Conservation (phyloP, 768 basidiomycete genomes). For the Lactarius deliciosus region DNA sequence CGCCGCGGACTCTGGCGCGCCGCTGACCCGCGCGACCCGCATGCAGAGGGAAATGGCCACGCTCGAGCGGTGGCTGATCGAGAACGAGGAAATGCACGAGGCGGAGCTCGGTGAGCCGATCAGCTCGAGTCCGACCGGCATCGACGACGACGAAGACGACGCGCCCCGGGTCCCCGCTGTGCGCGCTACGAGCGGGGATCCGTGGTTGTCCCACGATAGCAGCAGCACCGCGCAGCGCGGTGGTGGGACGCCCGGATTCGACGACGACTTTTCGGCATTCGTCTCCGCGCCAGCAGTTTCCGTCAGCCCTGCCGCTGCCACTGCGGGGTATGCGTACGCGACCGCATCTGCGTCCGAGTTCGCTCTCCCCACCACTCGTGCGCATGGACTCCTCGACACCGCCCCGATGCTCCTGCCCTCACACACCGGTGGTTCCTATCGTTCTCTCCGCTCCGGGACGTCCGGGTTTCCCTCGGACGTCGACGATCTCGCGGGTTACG, state of each 20-base stretch:
- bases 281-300: constrained; percentile 52
- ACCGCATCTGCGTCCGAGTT: constrained; percentile 2
- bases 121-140: neutral
- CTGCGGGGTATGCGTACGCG: neutral
- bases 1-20: constrained; percentile 30
- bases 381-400: constrained; percentile 19
- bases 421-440: constrained; percentile 43
- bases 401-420: constrained; percentile 31
- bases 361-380: neutral
- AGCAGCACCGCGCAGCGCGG: constrained; percentile 11
- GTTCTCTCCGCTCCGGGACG: constrained; percentile 51
- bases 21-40: constrained; percentile 28
- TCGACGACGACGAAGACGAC: constrained; percentile 5
- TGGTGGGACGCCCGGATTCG: constrained; percentile 45
- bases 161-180: constrained; percentile 5
- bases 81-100: constrained; percentile 41
- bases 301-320: constrained; percentile 10
- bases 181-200: constrained; percentile 13
- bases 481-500: constrained; percentile 20
- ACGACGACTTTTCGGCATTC: constrained; percentile 80
- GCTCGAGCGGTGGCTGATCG: constrained; percentile 62
- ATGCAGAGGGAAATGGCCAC: constrained; percentile 56
- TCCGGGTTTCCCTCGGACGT: constrained; percentile 55
- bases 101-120: constrained; percentile 23
- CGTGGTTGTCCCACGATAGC: constrained; percentile 25